These are phyloP conservation scores for Aschersonia sp. DNA, from an alignment of 2,329 filamentous ascomycete species.

Conservation along the genomic window DNA sequence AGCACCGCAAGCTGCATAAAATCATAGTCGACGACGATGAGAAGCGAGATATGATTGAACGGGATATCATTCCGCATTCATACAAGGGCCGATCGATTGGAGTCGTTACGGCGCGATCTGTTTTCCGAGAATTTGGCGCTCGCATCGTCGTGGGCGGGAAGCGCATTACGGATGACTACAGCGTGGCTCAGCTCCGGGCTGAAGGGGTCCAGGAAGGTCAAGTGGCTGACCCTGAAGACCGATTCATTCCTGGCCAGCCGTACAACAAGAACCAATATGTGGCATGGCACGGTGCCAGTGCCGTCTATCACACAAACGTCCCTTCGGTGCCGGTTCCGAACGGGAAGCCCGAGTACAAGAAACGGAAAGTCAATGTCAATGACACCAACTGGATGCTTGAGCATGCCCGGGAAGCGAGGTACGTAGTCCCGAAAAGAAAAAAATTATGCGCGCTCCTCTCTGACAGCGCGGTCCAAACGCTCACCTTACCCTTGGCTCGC, in stretches of 20 bases:
- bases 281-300: conserved; percentile 93
- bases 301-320: conserved; percentile 77
- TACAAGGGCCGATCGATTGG: conserved; percentile 98
- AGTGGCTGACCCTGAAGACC: conserved; percentile 79
- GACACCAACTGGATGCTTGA: conserved; percentile 95
- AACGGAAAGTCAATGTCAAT: conserved; percentile 74
- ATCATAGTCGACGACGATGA: conserved; percentile 97
- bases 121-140: conserved; percentile 92
- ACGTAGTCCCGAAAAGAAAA: conserved; percentile 6
- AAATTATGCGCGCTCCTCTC: too few species aligned
- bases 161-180: conserved; percentile 79
- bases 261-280: conserved; percentile 99
- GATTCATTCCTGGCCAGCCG: conserved; percentile 59
- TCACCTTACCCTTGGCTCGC: background rate
- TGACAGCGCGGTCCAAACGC: too few species aligned
- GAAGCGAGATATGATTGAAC: conserved; percentile 89
- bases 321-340: conserved; percentile 62
- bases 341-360: conserved; percentile 69
- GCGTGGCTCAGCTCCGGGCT: conserved; percentile 57
- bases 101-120: conserved; percentile 88
- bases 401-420: conserved; percentile 85
- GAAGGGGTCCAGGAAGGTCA: conserved; percentile 78
- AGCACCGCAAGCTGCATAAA: conserved; percentile 91
- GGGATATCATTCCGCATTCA: conserved; percentile 89
- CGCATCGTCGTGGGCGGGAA: conserved; percentile 86